A percentile compares a stretch with the other conserved stretches of the same genome.
Conservation (phyloP, 306 rosid genomes). For the Hylodesmum podocarpum region DNA sequence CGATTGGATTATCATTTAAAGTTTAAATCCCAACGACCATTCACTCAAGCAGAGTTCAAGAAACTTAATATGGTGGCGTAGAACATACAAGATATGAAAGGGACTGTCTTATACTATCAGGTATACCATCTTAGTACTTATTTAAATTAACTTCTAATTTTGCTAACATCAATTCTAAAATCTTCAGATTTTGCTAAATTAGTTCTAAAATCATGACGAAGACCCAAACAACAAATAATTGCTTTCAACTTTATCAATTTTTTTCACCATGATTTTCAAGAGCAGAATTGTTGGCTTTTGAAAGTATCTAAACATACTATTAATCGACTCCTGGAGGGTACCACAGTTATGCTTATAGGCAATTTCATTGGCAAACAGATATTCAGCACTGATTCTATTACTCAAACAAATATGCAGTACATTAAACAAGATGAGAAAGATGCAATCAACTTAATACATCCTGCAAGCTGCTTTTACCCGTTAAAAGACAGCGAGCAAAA, state of each 20-base stretch:
- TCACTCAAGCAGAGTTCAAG: neutral
- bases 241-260: too few species aligned
- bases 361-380: neutral
- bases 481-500: constrained; percentile 7
- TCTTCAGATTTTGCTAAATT: too few species aligned
- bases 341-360: neutral
- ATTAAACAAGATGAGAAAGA: constrained; percentile 5
- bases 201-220: too few species aligned
- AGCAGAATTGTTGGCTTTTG: too few species aligned
- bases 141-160: too few species aligned
- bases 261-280: too few species aligned
- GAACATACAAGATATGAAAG: neutral
- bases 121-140: neutral
- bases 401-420: constrained; percentile 18
- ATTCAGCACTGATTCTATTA: neutral
- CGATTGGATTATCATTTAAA: neutral
- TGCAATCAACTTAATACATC: constrained; percentile 30
- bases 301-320: too few species aligned
- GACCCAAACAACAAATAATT: too few species aligned
- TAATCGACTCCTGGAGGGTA: neutral
- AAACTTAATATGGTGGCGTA: neutral
- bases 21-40: neutral
- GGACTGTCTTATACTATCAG: neutral
- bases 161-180: too few species aligned
- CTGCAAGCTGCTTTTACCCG: constrained; percentile 27